Base-by-base conservation (phyloP, 495 filamentous ascomycete species). In the Mycothermus thermophilus region DNA sequence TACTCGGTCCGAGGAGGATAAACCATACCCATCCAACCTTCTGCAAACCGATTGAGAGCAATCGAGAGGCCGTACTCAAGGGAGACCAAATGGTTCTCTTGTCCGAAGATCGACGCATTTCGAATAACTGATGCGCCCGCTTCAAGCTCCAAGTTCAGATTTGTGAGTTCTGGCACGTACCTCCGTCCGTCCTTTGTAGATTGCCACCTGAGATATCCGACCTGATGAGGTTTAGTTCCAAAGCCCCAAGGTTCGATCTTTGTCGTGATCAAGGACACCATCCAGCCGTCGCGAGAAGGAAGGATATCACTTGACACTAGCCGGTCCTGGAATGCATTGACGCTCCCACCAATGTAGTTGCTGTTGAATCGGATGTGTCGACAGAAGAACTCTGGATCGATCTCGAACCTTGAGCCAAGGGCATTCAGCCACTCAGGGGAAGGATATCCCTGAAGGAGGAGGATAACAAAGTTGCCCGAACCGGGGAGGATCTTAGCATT, bases 11-110 rank as follows among this genome's bases (percentile, higher is more conserved):
- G 19, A 30, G 17, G 14, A 20, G 43, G n/a, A 34, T 22, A 4
- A 47, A 27, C 20, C 28, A 42, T 15, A 54, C 39, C 9, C 49
- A 50, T 20, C 46, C 35, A 8, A 41, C 30, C 32, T 57, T 48
- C 35, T 55, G 49, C 23, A 58, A 43, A n/a, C n/a, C n/a, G n/a
- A n/a, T n/a, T n/a, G n/a, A n/a, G n/a, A n/a, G n/a, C n/a, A n/a
- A n/a, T n/a, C n/a, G n/a, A n/a, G n/a, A n/a, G n/a, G n/a, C n/a
- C n/a, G n/a, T n/a, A n/a, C n/a, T n/a, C n/a, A n/a, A n/a, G n/a
- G n/a, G n/a, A n/a, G n/a, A n/a, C n/a, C n/a, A n/a, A n/a, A n/a
- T n/a, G n/a, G n/a, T n/a, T n/a, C n/a, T n/a, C n/a, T n/a, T n/a
- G n/a, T n/a, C n/a, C n/a, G n/a, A n/a, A n/a, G n/a, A n/a, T n/a